phyloP scores from a whole-genome alignment of 1,284 basidiomycete species.

The Chalciporus sp. region DNA sequence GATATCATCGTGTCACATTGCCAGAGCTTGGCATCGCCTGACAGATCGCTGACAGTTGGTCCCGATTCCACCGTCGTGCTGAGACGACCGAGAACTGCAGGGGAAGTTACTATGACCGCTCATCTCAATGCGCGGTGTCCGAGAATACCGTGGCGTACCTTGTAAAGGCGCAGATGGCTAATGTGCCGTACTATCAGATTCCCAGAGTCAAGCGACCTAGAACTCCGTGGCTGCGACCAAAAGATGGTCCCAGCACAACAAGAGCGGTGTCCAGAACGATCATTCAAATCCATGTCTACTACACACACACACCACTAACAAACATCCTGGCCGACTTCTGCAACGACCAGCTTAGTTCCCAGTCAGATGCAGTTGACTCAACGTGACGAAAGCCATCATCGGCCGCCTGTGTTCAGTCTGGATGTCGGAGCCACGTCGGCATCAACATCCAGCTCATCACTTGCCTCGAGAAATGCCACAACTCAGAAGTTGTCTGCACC shows the following conservation, averaged over 20 bases:
- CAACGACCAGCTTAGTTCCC: not conserved
- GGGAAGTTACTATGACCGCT: too few species aligned
- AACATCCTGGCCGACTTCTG: not conserved
- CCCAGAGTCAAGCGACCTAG: not conserved
- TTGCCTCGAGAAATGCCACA: not conserved
- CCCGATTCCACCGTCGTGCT: too few species aligned
- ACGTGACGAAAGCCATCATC: not conserved
- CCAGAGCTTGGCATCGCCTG: too few species aligned
- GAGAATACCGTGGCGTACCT: not conserved
- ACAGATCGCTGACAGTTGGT: too few species aligned
- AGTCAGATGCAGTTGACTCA: not conserved
- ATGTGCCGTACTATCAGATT: not conserved
- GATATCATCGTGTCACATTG: too few species aligned
- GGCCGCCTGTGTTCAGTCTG: not conserved
- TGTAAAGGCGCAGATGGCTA: not conserved
- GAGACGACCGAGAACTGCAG: too few species aligned
- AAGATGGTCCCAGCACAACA: not conserved
- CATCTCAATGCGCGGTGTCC: too few species aligned
- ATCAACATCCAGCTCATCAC: not conserved
- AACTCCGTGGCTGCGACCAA: not conserved
- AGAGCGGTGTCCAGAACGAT: not conserved
- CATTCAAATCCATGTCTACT: too few species aligned
- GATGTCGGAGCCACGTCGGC: not conserved
- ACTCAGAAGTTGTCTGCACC: not conserved
- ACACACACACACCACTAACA: not conserved